Percentiles rank a stretch among this genome's conserved stretches.
These are phyloP conservation scores for Nothophaeocryptopus gaeumannii DNA, from an alignment of 2,329 filamentous ascomycete genomes.

Conservation along the genomic window DNA sequence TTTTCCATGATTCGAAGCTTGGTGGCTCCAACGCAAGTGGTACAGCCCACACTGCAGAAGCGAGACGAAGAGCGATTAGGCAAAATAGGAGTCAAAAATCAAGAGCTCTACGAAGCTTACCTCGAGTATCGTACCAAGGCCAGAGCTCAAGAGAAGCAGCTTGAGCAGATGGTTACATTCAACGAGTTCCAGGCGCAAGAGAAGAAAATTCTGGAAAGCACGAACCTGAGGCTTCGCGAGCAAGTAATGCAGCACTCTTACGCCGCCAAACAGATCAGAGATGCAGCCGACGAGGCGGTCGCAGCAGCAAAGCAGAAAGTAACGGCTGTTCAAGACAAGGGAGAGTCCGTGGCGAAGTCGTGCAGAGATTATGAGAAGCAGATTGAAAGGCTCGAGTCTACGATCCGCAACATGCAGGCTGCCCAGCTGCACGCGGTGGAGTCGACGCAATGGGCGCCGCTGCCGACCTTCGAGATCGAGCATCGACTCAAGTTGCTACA, in stretches of 20 bases:
- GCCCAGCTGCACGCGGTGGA: conserved; percentile 8
- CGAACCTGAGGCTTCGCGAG: too few species aligned
- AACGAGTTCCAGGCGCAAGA: too few species aligned
- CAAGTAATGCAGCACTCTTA: too few species aligned
- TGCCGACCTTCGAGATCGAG: conserved; percentile 6
- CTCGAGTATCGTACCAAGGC: not conserved
- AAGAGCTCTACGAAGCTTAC: too few species aligned
- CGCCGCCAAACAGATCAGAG: too few species aligned
- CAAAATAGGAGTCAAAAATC: not conserved
- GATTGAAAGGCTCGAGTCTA: not conserved
- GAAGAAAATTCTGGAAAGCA: too few species aligned
- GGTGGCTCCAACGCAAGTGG: not conserved
- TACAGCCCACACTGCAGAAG: not conserved
- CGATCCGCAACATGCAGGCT: conserved; percentile 7
- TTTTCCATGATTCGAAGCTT: not conserved
- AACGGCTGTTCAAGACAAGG: not conserved
- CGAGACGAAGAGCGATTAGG: not conserved
- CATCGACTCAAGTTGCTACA: not conserved
- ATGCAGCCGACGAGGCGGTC: not conserved
- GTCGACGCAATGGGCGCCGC: conserved; percentile 5
- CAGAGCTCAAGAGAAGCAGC: not conserved
- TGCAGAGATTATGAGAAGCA: not conserved
- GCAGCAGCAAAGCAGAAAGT: not conserved
- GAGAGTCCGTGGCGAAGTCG: not conserved
- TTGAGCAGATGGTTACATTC: too few species aligned